phyloP scores from a whole-genome alignment of 495 filamentous ascomycete species.

The Tuber calosporum region DNA sequence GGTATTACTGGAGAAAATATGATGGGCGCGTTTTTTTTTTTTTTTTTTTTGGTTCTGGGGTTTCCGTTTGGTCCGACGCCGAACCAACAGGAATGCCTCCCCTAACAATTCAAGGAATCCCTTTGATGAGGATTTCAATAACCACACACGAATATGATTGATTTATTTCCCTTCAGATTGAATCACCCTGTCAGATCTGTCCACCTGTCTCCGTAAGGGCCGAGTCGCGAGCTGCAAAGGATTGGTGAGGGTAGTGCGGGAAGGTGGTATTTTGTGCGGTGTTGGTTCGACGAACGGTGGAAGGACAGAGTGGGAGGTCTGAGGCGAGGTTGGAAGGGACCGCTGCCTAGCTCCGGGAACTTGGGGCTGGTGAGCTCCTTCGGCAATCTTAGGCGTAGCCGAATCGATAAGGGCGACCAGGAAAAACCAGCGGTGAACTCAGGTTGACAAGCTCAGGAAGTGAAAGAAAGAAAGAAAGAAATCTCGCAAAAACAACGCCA shows the following conservation, averaged over 20 bases:
- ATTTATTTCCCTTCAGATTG: neutral
- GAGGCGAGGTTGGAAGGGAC: conserved; percentile 6
- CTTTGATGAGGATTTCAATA: neutral
- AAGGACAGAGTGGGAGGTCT: conserved; percentile 1
- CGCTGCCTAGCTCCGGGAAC: conserved; percentile 14
- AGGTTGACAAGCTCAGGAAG: neutral
- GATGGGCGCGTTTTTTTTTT: conserved; percentile 23
- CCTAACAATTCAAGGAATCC: conserved; percentile 1
- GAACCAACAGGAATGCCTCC: neutral
- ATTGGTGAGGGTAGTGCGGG: conserved; percentile 16
- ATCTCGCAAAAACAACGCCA: neutral
- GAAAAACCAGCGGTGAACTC: neutral
- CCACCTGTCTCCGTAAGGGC: conserved; percentile 23
- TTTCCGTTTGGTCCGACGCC: neutral
- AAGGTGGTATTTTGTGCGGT: conserved; percentile 12
- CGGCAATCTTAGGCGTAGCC: conserved; percentile 26
- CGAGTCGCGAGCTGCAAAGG: conserved; percentile 12
- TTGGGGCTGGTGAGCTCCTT: conserved; percentile 26
- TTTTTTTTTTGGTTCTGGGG: conserved; percentile 21
- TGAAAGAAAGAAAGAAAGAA: too few relatives aligned
- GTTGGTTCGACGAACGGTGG: conserved; percentile 13
- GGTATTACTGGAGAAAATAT: conserved; percentile 35
- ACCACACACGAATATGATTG: neutral
- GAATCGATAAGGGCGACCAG: conserved; percentile 33
- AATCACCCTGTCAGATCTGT: conserved; percentile 20